These are phyloP conservation scores for Solanum tarijense DNA, from an alignment of 257 asterid species.

Conservation along the genomic window DNA sequence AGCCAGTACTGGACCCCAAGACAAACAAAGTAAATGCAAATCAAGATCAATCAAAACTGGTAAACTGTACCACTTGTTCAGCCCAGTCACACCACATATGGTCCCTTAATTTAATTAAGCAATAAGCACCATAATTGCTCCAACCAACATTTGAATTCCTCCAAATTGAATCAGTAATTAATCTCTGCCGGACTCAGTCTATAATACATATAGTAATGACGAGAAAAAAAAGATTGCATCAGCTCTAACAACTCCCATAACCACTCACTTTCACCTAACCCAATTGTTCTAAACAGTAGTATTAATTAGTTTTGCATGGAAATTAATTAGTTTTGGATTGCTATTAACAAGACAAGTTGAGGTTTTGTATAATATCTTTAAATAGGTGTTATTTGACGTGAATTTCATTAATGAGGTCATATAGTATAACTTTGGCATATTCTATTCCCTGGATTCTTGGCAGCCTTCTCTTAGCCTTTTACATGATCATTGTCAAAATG, in stretches of 20 bases:
- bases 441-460: neutral
- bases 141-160: slow-evolving; percentile 21
- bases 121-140: slow-evolving; percentile 15
- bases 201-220: slow-evolving; percentile 1
- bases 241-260: slow-evolving; percentile 1
- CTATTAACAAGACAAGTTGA: slow-evolving; percentile 38
- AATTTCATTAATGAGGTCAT: neutral
- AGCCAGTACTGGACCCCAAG: slow-evolving; percentile 27
- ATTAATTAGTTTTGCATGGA: slow-evolving; percentile 31
- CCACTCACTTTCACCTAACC: slow-evolving; percentile 30
- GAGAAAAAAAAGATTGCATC: neutral
- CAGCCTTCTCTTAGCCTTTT: neutral
- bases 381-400: neutral
- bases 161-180: slow-evolving; percentile 6
- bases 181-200: slow-evolving; percentile 21
- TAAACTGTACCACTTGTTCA: slow-evolving; percentile 4
- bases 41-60: slow-evolving; percentile 6
- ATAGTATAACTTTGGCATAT: neutral
- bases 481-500: slow-evolving; percentile 1
- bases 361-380: slow-evolving; percentile 6
- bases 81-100: neutral
- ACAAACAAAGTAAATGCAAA: slow-evolving; percentile 21
- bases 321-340: slow-evolving; percentile 15
- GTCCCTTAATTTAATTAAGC: slow-evolving; percentile 16
- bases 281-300: slow-evolving; percentile 33